Evolutionary conservation across 2,329 filamentous ascomycete species (phyloP).

Genomic region (Cryphonectria carpinicola): DNA sequence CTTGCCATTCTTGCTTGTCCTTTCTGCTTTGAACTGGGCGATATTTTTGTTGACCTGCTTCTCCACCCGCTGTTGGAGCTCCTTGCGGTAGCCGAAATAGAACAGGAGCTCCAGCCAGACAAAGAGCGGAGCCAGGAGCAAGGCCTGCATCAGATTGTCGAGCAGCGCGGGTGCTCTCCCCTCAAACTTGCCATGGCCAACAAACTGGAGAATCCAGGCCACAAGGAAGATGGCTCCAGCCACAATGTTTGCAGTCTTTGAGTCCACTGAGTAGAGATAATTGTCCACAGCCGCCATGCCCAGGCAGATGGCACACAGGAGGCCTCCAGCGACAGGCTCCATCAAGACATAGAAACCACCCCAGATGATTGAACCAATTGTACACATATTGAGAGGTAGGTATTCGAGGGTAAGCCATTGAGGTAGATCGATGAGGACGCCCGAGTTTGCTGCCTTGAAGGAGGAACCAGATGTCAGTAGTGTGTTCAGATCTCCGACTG

Average conservation of each 20-base stretch:
- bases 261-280: conserved; percentile 66
- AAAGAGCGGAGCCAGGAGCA: conserved; percentile 93
- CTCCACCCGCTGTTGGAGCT: conserved; percentile 81
- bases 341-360: conserved; percentile 84
- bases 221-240: conserved; percentile 72
- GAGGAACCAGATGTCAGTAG: conserved; percentile 7
- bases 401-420: conserved; percentile 70
- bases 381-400: conserved; percentile 68
- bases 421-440: conserved; percentile 66
- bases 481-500: neutral
- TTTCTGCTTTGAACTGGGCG: conserved; percentile 69
- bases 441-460: conserved; percentile 62
- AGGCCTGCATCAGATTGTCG: conserved; percentile 88
- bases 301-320: conserved; percentile 77
- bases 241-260: conserved; percentile 53
- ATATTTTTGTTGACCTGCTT: conserved; percentile 77
- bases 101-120: conserved; percentile 97
- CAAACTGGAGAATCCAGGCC: conserved; percentile 86
- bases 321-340: conserved; percentile 86
- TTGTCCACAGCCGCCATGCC: conserved; percentile 76
- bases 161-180: conserved; percentile 84
- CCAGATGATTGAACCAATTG: conserved; percentile 69
- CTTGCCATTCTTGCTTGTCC: conserved; percentile 55
- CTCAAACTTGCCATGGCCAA: conserved; percentile 90
- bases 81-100: conserved; percentile 84